phyloP scores from a whole-genome alignment of 2,329 filamentous ascomycete species.

The Pestalotiopsis sp. region DNA sequence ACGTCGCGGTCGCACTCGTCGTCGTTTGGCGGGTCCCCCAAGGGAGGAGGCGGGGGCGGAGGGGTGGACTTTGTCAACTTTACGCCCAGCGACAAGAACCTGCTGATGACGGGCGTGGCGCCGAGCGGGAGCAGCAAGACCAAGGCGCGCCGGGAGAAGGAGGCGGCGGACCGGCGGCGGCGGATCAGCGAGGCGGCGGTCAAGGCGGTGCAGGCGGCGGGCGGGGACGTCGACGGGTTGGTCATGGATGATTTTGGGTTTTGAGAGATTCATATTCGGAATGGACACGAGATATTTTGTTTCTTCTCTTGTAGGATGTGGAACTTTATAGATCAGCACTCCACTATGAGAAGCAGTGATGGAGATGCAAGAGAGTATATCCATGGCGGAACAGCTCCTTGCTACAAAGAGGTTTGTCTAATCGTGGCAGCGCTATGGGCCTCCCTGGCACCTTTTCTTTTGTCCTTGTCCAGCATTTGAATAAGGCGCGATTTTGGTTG shows the following conservation, averaged over 20 bases:
- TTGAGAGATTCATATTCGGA: background rate
- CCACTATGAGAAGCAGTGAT: too few relatives aligned
- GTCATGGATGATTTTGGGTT: constrained; percentile 50
- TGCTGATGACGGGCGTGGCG: constrained; percentile 87
- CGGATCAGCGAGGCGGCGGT: constrained; percentile 69
- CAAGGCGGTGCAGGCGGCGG: constrained; percentile 70
- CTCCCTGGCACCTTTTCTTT: too few relatives aligned
- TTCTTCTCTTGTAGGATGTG: too few relatives aligned
- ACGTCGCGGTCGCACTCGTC: background rate
- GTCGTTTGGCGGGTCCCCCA: constrained; percentile 6
- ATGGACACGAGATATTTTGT: too few relatives aligned
- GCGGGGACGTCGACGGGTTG: constrained; percentile 64
- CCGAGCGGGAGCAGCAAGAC: constrained; percentile 92
- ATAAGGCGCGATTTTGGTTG: too few relatives aligned
- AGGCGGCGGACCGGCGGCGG: constrained; percentile 76
- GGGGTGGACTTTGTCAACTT: constrained; percentile 80
- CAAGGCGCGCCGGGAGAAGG: constrained; percentile 87
- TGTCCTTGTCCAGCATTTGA: too few relatives aligned
- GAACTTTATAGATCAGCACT: too few relatives aligned
- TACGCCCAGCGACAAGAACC: constrained; percentile 76
- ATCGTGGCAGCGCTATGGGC: too few relatives aligned
- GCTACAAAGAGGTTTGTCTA: too few relatives aligned
- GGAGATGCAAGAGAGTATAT: too few relatives aligned
- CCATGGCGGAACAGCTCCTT: too few relatives aligned
- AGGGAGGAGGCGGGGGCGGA: constrained; percentile 28